These are phyloP conservation scores for Cyclotella choctawhatcheeana DNA, from an alignment of 108 stramenopile genomes.

Conservation along the genomic window DNA sequence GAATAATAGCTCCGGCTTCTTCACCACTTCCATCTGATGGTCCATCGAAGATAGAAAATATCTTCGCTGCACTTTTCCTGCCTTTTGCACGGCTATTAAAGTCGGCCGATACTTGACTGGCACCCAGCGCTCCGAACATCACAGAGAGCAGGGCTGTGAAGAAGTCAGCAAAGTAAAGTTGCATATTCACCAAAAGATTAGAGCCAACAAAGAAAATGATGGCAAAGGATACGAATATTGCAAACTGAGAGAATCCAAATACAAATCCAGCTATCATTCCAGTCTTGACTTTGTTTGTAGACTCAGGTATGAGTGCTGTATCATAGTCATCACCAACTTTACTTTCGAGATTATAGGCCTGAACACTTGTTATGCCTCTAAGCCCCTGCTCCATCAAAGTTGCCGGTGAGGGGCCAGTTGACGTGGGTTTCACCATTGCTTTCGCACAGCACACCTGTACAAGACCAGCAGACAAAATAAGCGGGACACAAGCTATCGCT, in stretches of 20 bases:
- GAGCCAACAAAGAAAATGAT: slow-evolving; percentile 49
- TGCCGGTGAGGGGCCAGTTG: slow-evolving; percentile 24
- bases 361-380: slow-evolving; percentile 45
- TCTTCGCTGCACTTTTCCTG: slow-evolving; percentile 21
- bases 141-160: slow-evolving; percentile 53
- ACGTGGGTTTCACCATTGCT: background rate
- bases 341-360: slow-evolving; percentile 59
- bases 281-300: slow-evolving; percentile 28
- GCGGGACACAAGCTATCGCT: slow-evolving; percentile 40
- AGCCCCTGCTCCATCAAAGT: slow-evolving; percentile 51
- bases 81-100: slow-evolving; percentile 36
- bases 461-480: slow-evolving; percentile 42
- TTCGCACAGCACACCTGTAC: slow-evolving; percentile 39
- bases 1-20: slow-evolving; percentile 7
- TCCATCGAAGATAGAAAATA: slow-evolving; percentile 58
- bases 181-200: slow-evolving; percentile 27
- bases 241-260: slow-evolving; percentile 52
- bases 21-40: slow-evolving; percentile 37
- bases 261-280: slow-evolving; percentile 57
- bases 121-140: slow-evolving; percentile 57
- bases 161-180: slow-evolving; percentile 40
- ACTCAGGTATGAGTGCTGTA: slow-evolving; percentile 28
- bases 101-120: slow-evolving; percentile 55
- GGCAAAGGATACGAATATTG: slow-evolving; percentile 46
- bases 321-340: slow-evolving; percentile 55